Conservation (phyloP, 2,329 filamentous ascomycete genomes). For the Ophiocordyceps australis region DNA sequence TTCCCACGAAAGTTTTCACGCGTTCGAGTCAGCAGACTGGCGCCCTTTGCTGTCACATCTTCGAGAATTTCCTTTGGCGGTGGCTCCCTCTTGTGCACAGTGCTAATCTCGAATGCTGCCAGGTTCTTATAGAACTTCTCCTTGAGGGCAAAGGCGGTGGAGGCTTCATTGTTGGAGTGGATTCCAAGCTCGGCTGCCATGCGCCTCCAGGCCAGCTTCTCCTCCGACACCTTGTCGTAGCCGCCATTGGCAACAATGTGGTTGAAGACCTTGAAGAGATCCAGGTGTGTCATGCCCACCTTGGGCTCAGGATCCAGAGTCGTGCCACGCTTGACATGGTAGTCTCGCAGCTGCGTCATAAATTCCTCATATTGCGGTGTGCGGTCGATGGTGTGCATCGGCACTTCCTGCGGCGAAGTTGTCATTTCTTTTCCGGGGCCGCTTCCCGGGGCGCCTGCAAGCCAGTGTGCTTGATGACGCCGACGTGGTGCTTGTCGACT, state of each 20-base stretch:
- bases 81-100: slow-evolving; percentile 60
- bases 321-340: slow-evolving; percentile 66
- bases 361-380: slow-evolving; percentile 63
- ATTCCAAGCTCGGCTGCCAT: slow-evolving; percentile 63
- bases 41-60: slow-evolving; percentile 71
- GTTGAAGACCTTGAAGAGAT: slow-evolving; percentile 64
- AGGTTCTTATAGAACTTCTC: slow-evolving; percentile 82
- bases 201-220: slow-evolving; percentile 74
- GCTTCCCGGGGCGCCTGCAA: no score
- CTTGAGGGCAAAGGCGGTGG: slow-evolving; percentile 75
- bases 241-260: slow-evolving; percentile 61
- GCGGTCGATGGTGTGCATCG: slow-evolving; percentile 31
- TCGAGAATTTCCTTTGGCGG: slow-evolving; percentile 81
- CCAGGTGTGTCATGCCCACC: slow-evolving; percentile 58
- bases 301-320: slow-evolving; percentile 65
- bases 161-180: slow-evolving; percentile 55
- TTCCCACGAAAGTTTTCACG: slow-evolving; percentile 51
- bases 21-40: slow-evolving; percentile 60
- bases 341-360: slow-evolving; percentile 52
- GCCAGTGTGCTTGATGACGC: no score
- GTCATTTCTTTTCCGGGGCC: no score
- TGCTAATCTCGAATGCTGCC: slow-evolving; percentile 70
- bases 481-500: no score
- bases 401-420: slow-evolving; percentile 14
- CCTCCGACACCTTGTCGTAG: slow-evolving; percentile 68